These are phyloP conservation scores for Picea abies DNA, from an alignment of 83 land plant genomes.

Conservation along the genomic window DNA sequence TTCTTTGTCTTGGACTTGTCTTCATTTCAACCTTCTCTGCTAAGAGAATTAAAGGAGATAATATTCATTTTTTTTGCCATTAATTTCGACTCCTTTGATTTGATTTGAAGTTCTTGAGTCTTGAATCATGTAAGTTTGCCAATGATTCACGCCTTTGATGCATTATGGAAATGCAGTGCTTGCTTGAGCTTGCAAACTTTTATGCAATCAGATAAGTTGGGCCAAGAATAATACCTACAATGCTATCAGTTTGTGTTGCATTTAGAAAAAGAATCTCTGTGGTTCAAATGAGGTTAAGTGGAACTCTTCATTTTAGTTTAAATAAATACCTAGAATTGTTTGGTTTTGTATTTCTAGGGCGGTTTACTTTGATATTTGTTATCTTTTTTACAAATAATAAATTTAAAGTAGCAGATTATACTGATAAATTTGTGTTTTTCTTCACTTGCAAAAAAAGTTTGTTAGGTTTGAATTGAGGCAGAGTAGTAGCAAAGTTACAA, in stretches of 20 bases:
- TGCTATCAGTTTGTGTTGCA: constrained; percentile 44
- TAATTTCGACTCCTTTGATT: neutral
- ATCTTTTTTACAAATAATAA: too few species aligned
- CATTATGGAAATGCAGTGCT: constrained; percentile 17
- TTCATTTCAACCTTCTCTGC: constrained; percentile 36
- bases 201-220: constrained; percentile 24
- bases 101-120: neutral
- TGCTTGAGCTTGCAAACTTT: constrained; percentile 62
- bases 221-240: constrained; percentile 9
- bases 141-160: neutral
- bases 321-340: too few species aligned
- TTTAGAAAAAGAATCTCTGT: constrained; percentile 26
- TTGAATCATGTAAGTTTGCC: neutral
- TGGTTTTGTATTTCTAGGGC: too few species aligned
- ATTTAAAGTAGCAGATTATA: too few species aligned
- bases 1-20: constrained; percentile 56
- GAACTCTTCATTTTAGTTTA: neutral
- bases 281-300: constrained; percentile 26
- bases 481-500: too few species aligned
- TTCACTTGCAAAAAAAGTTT: too few species aligned
- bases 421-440: too few species aligned
- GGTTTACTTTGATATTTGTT: too few species aligned
- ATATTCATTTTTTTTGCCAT: neutral
- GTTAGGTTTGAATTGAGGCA: too few species aligned
- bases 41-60: constrained; percentile 55